Conservation (phyloP, 2,329 filamentous ascomycete species). For the Grosmannia penicillata region DNA sequence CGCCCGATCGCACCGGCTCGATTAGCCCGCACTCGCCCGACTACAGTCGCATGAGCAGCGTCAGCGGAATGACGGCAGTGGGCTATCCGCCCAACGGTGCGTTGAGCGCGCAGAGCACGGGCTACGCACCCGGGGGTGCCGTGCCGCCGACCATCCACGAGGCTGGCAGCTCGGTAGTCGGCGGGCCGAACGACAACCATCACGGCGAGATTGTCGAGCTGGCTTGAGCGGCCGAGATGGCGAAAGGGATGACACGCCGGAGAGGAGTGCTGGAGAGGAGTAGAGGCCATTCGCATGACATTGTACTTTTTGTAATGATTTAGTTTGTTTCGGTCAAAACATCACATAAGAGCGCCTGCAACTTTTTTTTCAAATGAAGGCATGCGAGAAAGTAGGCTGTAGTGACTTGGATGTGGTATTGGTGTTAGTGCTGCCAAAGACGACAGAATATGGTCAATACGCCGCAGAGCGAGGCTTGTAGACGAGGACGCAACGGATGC, state of each 20-base stretch:
- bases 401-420: too few species aligned
- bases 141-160: slow-evolving; percentile 10
- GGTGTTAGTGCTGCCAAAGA: too few species aligned
- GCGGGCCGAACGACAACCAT: slow-evolving; percentile 7
- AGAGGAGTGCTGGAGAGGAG: too few species aligned
- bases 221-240: slow-evolving; percentile 1
- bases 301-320: background rate
- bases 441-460: too few species aligned
- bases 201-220: slow-evolving; percentile 11
- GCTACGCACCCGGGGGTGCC: background rate
- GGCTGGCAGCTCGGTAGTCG: slow-evolving; percentile 7
- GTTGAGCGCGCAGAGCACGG: slow-evolving; percentile 8
- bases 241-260: background rate
- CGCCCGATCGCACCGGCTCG: slow-evolving; percentile 6
- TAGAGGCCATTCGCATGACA: too few species aligned
- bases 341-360: too few species aligned
- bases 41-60: slow-evolving; percentile 7
- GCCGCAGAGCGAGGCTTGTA: too few species aligned
- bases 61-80: slow-evolving; percentile 5
- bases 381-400: too few species aligned
- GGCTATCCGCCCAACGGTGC: background rate
- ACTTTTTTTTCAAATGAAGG: too few species aligned
- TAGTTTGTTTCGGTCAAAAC: too few species aligned
- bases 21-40: slow-evolving; percentile 4
- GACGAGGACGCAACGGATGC: too few species aligned